Percentiles rank a stretch among this genome's conserved stretches.
Conservation (phyloP, 108 stramenopile species). For the Fistulifera solaris region DNA sequence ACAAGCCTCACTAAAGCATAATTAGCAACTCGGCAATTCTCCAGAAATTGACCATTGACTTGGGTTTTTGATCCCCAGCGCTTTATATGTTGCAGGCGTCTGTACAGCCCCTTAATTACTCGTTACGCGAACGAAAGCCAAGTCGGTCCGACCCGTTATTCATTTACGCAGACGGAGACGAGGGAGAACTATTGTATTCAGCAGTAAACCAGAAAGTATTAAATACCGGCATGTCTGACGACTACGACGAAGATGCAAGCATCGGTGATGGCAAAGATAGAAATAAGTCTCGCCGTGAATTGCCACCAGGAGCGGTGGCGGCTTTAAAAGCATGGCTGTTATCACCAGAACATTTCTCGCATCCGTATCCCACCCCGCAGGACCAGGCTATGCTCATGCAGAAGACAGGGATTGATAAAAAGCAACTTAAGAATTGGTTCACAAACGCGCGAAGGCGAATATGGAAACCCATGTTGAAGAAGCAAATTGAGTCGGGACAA, state of each 20-base stretch:
- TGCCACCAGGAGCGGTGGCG: constrained; percentile 83
- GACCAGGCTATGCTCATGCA: constrained; percentile 89
- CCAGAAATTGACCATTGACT: too few species aligned
- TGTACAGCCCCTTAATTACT: constrained; percentile 9
- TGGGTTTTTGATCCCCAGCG: too few species aligned
- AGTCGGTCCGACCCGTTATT: not conserved
- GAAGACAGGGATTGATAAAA: constrained; percentile 90
- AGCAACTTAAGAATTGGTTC: constrained; percentile 95
- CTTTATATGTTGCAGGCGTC: constrained; percentile 12
- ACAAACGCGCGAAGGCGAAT: constrained; percentile 90
- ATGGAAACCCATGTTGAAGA: constrained; percentile 94
- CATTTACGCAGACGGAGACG: constrained; percentile 1
- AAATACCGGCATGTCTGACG: not conserved
- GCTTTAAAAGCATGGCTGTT: constrained; percentile 87
- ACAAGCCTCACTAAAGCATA: too few species aligned
- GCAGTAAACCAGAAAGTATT: not conserved
- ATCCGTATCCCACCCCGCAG: constrained; percentile 89
- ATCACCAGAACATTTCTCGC: constrained; percentile 83
- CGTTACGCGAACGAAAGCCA: constrained; percentile 9
- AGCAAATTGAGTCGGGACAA: constrained; percentile 83
- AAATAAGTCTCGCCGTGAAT: constrained; percentile 80
- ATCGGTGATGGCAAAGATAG: constrained; percentile 15
- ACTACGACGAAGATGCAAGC: constrained; percentile 7
- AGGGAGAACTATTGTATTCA: not conserved
- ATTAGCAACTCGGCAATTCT: too few species aligned